Evolutionary conservation across 2,329 filamentous ascomycete species (phyloP), one percentile per base, ranked within the genome.

Genomic region (Sporothrix mexicana): DNA sequence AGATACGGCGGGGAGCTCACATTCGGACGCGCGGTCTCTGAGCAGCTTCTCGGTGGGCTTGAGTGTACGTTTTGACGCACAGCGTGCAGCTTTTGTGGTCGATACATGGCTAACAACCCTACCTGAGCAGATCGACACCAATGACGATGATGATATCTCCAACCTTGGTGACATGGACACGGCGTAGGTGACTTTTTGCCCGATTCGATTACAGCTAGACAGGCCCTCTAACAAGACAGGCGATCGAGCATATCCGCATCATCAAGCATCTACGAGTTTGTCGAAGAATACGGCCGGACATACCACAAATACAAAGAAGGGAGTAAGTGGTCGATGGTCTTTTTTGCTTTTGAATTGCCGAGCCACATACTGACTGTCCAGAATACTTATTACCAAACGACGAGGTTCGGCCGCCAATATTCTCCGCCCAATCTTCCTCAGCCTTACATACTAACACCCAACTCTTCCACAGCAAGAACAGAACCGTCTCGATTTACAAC

Each of bases 291-390:
- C 61, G 73, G 73, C 7, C 73, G 73, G 7, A 74, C 73, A n/a
- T 74, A 72, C 20, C 73, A 74, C 61, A 69, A 62, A 17, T 74
- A 74, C 70, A 74, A 74, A 30, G 73, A 74, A 66, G 73, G 73
- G 12, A 74, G 72, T 73, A 51, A 66, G 72, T 66, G 20, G 15
- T n/a, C 4, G 20, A 3, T 2, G 4, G 10, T 25, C 7, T 49
- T 8, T 10, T 49, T 8, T 10, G 8, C 1, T 8, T 13, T 41
- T 43, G 5, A n/a, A 2, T 15, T 41, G 2, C 5, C 8, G 23
- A 12, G 2, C 7, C 0, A 1, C 8, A 5, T 30, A 43, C 61
- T 61, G 7, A 72, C 23, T 10, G 3, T 8, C 9, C 12, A 73
- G 72, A 72, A 45, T 74, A 74, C 49, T 72, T 69, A 15, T 41